Base-by-base conservation (phyloP, 1,284 basidiomycete genomes). In the Ganoderma multipileum region DNA sequence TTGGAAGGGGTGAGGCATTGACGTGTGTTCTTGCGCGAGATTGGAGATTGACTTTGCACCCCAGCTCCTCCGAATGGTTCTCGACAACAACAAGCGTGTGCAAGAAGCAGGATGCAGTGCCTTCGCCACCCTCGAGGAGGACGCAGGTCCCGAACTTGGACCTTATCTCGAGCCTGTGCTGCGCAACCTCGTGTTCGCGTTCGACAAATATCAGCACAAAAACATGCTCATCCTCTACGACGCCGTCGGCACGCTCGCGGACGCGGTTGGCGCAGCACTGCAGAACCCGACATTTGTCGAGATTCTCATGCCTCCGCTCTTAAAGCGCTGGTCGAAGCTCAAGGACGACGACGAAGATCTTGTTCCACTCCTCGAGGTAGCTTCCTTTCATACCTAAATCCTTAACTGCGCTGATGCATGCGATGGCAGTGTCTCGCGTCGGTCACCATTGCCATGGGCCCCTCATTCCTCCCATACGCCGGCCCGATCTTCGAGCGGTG, bases 21-120 rank as follows among this genome's bases (percentile, higher is more conserved):
- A 14, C 71, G 65, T 72, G 72, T 14, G 63, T 59, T 39, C 50
- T 55, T 59, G 38, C 23, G 28, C 14, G 7, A 42, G 50, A 39
- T 70, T 52, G 26, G 68, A 59, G 61, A 54, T 67, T 65, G 33
- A 26, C 59, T 70, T 65, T 71, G 60, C 52, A 26, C 39, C 64
- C 4, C 72, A 97, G 95, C 89, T 98, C 59, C 89, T 99, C 68
- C 91, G 93, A 68, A 99, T 97, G 95, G 96, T 99, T n/a, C 86
- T 99, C 63, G 98, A 99, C 80, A 95, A 95, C 82, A 99, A 99
- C 85, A 99, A 99, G 83, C 94, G 97, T 26, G 98, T 99, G 0
- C 98, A 99, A 83, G 98, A 99, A 83, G 98, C 98, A 1, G 98
- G 98, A 23, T 99, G 98, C 82, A 96, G 94, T 72, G 98, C 98